Evolutionary conservation across 768 basidiomycete species (phyloP), one percentile per base, ranked within the genome.

Genomic region (Suillus subluteus): DNA sequence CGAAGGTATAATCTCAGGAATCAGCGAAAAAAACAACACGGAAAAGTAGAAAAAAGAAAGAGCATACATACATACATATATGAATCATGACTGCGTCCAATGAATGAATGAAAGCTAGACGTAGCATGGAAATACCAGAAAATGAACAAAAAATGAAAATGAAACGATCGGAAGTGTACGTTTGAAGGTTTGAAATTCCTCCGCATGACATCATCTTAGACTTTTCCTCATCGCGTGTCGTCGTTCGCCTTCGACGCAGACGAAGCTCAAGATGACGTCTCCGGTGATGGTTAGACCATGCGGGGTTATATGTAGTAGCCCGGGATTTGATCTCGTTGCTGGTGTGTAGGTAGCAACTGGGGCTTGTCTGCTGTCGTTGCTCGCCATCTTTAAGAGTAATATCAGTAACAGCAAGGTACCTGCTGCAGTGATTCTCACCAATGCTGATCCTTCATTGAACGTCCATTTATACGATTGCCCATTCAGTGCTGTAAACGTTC

Each of bases 401-500:
- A 30, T 30, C 21, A 61, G 46, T 32, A 16, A 52, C 44, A 18
- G 48, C 18, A 15, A 21, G 3, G 4, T 15, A n/a, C 16, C 12
- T 18, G 30, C 16, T 11, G 30, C 37, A 7, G 50, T 41, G 38
- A 66, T 7, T 65, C 72, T 64, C 64, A 78, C 76, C 73, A 78
- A 59, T 50, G 73, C 73, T 1, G 76, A 68, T 40, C 77, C 76
- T 8, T 77, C 77, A 37, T 74, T 73, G 48, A 79, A 77, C 23
- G 75, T 72, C 76, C 76, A 77, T 66, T 77, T 77, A 65, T 77
- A 77, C 7, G 76, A 74, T 52, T 77, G 74, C 21, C 76, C 76
- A 56, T 77, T 77, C 69, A 78, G 70, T 32, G 76, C 77, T 48
- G 71, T 77, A 48, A 77, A 77, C 56, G 77, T 77, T 37, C 76